These are phyloP conservation scores for Barnettozyma wickerhamii DNA, from an alignment of 805 yeast species.

Conservation along the genomic window DNA sequence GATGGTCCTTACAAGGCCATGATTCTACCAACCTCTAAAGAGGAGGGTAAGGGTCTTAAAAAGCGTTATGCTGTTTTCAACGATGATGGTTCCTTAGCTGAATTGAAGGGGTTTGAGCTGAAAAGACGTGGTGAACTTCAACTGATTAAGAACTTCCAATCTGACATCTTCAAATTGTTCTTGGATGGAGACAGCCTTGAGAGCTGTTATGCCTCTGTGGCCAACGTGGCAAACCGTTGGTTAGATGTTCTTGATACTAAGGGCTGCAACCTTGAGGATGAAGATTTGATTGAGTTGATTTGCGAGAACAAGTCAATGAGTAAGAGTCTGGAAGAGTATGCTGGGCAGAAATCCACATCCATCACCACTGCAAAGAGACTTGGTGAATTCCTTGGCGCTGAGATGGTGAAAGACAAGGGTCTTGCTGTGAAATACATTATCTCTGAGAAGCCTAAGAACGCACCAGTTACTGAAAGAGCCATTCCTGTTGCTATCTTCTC, in stretches of 20 bases:
- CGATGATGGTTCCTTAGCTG: conserved; percentile 90
- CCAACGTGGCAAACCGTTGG: conserved; percentile 93
- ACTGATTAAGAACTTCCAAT: conserved; percentile 89
- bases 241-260: conserved; percentile 84
- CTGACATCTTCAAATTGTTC: conserved; percentile 88
- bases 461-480: conserved; percentile 95
- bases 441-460: conserved; percentile 72
- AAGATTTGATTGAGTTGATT: conserved; percentile 89
- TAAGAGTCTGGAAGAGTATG: conserved; percentile 85
- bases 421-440: conserved; percentile 92
- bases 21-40: conserved; percentile 95
- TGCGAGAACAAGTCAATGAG: conserved; percentile 97
- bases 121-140: conserved; percentile 96
- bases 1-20: conserved; percentile 99
- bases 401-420: conserved; percentile 95
- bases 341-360: conserved; percentile 85
- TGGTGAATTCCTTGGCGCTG: conserved; percentile 93
- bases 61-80: conserved; percentile 97
- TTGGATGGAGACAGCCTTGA: conserved; percentile 79
- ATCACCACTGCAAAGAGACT: conserved; percentile 92
- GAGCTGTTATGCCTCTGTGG: conserved; percentile 83
- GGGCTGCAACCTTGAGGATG: conserved; percentile 86
- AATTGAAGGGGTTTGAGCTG: conserved; percentile 92
- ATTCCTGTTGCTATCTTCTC: conserved; percentile 95
- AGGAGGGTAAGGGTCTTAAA: conserved; percentile 94